Conservation (phyloP, 257 asterid species). For the Hygrophila difformis region DNA sequence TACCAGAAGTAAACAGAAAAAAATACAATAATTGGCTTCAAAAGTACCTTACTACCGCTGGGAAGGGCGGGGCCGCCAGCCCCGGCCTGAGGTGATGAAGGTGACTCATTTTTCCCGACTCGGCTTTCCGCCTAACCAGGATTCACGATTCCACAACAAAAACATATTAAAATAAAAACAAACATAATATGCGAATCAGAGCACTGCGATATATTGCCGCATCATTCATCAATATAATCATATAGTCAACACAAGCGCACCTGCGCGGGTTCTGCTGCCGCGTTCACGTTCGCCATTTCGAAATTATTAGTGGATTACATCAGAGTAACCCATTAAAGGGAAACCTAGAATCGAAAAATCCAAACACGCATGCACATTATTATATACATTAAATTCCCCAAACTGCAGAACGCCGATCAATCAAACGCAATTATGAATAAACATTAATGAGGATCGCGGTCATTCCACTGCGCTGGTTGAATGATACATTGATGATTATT, state of each 20-base stretch:
- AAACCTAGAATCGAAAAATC: slow-evolving; percentile 35
- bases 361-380: slow-evolving; percentile 20
- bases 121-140: slow-evolving; percentile 57
- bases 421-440: neutral
- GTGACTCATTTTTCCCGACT: slow-evolving; percentile 37
- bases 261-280: slow-evolving; percentile 38
- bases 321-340: slow-evolving; percentile 24
- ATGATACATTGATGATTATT: no score
- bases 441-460: neutral
- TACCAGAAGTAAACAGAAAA: neutral
- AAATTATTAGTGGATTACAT: slow-evolving; percentile 21
- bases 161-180: slow-evolving; percentile 4
- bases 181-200: no score
- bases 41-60: slow-evolving; percentile 64
- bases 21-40: neutral
- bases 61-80: slow-evolving; percentile 36
- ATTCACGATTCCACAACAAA: slow-evolving; percentile 6
- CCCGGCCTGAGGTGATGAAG: slow-evolving; percentile 42
- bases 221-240: slow-evolving; percentile 6
- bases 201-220: neutral
- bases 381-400: slow-evolving; percentile 22
- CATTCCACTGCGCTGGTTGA: no score
- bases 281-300: slow-evolving; percentile 44
- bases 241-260: slow-evolving; percentile 18
- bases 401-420: neutral